Evolutionary conservation across 495 filamentous ascomycete species (phyloP), one percentile per base, ranked within the genome.

Genomic region (Rhizodiscina lignyota): DNA sequence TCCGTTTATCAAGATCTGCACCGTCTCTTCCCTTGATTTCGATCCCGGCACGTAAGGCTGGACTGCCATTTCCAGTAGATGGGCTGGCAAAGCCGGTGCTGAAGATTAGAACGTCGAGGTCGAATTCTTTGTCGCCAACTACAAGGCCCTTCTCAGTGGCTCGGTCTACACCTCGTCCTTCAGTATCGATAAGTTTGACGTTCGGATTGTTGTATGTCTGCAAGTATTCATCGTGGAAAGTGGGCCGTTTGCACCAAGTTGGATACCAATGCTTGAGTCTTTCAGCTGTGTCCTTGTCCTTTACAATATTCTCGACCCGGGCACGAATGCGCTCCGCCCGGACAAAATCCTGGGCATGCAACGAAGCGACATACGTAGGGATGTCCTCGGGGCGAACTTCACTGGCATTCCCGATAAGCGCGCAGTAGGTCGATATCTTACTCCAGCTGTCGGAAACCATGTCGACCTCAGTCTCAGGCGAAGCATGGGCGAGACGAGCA

Each of bases 171-270:
- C 67, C 63, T 45, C 59, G 61, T 12, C 66, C 68, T 22, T 63
- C 52, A 2, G 67, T 72, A 47, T 70, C 65, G 21, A 72, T 44
- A 8, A 72, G 59, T 2, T 38, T 35, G 16, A 56, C 53, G 21
- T 54, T 41, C 1, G 26, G 21, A 3, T 34, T 34, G 30, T 54
- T 56, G 42, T 52, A 56, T 0, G 35, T 32, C 13, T 18, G 24
- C 10, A 54, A 42, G 32, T 56, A 54, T 18, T 49, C 44, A 33
- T 55, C 52, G 35, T 67, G 49, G 37, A 56, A 60, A 29, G 35
- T 32, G 0, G 56, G 55, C 2, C 55, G 49, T 35, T 60, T 58
- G 44, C 56, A 60, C 55, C 42, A 45, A 4, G 29, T 34, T 2
- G 47, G 45, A 36, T 58, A 56, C 53, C 51, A 55, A 3, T 50